A percentile compares a stretch with the other conserved stretches of the same genome.
Conservation (phyloP, 2,329 filamentous ascomycete genomes). For the Scedosporium minutisporum region DNA sequence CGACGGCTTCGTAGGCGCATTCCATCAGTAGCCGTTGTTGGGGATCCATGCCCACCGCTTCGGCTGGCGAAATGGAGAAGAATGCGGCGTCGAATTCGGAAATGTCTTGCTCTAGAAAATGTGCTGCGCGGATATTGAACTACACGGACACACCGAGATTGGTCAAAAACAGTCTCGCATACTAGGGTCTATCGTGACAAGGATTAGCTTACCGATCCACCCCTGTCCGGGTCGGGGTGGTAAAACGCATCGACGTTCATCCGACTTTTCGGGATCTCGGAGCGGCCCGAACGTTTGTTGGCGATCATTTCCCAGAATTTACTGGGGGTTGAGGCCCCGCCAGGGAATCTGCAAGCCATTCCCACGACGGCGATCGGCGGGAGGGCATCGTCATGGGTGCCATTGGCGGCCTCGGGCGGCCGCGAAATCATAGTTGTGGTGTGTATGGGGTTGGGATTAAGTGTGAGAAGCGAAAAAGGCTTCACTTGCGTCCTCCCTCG, state of each 20-base stretch:
- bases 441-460: too few species aligned
- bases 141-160: not conserved
- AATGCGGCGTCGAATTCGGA: constrained; percentile 19
- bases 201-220: constrained; percentile 2
- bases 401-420: not conserved
- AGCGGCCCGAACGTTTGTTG: constrained; percentile 22
- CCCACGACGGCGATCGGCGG: constrained; percentile 20
- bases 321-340: constrained; percentile 28
- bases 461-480: too few species aligned
- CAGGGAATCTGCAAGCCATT: constrained; percentile 36
- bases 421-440: too few species aligned
- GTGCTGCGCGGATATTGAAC: not conserved
- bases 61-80: constrained; percentile 17
- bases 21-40: constrained; percentile 21
- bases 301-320: constrained; percentile 31
- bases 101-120: constrained; percentile 10
- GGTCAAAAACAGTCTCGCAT: too few species aligned
- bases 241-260: constrained; percentile 33
- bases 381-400: not conserved
- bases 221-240: constrained; percentile 16
- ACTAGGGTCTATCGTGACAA: too few species aligned
- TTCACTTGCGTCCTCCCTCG: too few species aligned
- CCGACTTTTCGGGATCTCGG: constrained; percentile 29
- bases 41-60: constrained; percentile 19
- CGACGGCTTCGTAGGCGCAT: constrained; percentile 14